A percentile compares a stretch with the other conserved stretches of the same genome.
Conservation (phyloP, 2,329 filamentous ascomycete genomes). For the Alternaria angustiovoidea region DNA sequence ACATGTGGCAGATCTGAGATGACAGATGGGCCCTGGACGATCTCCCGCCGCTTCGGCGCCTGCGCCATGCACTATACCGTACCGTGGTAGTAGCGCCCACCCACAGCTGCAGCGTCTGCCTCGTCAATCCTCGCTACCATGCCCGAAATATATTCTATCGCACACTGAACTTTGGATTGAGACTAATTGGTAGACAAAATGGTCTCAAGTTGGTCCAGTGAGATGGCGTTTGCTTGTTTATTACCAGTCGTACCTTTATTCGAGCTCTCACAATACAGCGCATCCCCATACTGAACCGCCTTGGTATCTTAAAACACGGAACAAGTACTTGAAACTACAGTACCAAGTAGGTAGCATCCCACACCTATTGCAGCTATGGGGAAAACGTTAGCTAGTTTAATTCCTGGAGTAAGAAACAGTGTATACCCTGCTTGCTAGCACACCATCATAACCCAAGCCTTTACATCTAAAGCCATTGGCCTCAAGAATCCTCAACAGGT, state of each 20-base stretch:
- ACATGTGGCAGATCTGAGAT: conserved; percentile 3
- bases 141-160: not conserved
- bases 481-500: too few relatives aligned
- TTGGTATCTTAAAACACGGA: not conserved
- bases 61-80: conserved; percentile 1
- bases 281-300: not conserved
- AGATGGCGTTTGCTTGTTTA: not conserved
- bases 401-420: not conserved
- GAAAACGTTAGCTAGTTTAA: not conserved
- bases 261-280: not conserved
- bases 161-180: not conserved
- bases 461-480: too few relatives aligned
- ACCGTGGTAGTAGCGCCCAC: conserved; percentile 7
- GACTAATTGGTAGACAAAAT: too few relatives aligned
- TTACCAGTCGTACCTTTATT: too few relatives aligned
- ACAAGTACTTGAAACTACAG: not conserved
- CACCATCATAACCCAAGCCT: too few relatives aligned
- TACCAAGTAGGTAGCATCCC: not conserved
- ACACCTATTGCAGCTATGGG: not conserved
- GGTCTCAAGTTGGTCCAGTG: not conserved
- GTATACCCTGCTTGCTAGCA: not conserved
- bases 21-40: conserved; percentile 7
- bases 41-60: conserved; percentile 7
- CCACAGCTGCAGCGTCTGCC: conserved; percentile 1
- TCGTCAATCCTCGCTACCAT: not conserved